phyloP scores from a whole-genome alignment of 2,329 filamentous ascomycete genomes.

The Alternaria rosae region DNA sequence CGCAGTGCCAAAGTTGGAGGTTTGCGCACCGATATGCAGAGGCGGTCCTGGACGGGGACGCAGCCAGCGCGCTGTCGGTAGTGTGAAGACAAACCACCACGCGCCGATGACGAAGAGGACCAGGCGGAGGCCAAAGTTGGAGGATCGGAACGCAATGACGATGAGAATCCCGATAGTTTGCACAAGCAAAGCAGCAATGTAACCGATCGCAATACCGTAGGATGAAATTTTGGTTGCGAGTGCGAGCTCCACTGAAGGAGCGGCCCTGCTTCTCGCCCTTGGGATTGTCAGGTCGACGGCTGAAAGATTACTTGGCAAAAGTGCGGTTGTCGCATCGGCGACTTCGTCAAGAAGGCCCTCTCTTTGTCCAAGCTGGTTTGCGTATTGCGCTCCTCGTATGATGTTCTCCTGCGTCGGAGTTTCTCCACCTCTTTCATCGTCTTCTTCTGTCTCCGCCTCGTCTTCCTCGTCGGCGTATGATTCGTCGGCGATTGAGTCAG shows the following conservation, averaged over 20 bases:
- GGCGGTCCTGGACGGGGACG: conserved; percentile 89
- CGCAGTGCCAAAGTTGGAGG: conserved; percentile 59
- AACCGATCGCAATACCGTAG: conserved; percentile 92
- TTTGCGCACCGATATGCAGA: conserved; percentile 42
- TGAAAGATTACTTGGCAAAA: conserved; percentile 41
- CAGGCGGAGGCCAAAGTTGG: conserved; percentile 83
- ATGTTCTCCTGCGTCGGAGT: conserved; percentile 28
- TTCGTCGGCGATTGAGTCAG: conserved; percentile 27
- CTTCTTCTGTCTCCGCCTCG: conserved; percentile 30
- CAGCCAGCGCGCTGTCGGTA: conserved; percentile 87
- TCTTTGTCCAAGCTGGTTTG: conserved; percentile 34
- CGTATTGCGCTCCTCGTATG: conserved; percentile 34
- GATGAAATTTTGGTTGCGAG: conserved; percentile 92
- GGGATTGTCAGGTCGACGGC: conserved; percentile 41
- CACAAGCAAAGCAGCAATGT: conserved; percentile 83
- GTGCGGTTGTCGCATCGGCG: conserved; percentile 46
- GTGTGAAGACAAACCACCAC: conserved; percentile 94
- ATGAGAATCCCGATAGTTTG: conserved; percentile 83
- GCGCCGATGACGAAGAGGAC: conserved; percentile 85
- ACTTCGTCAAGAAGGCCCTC: conserved; percentile 38
- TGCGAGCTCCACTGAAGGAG: conserved; percentile 71
- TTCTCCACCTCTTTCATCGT: conserved; percentile 16
- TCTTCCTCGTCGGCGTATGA: conserved; percentile 40
- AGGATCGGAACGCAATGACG: conserved; percentile 67
- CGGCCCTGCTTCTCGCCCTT: conserved; percentile 36